phyloP scores from a whole-genome alignment of 192 early-diverging fungal species.

The Powellomyces hirtus region DNA sequence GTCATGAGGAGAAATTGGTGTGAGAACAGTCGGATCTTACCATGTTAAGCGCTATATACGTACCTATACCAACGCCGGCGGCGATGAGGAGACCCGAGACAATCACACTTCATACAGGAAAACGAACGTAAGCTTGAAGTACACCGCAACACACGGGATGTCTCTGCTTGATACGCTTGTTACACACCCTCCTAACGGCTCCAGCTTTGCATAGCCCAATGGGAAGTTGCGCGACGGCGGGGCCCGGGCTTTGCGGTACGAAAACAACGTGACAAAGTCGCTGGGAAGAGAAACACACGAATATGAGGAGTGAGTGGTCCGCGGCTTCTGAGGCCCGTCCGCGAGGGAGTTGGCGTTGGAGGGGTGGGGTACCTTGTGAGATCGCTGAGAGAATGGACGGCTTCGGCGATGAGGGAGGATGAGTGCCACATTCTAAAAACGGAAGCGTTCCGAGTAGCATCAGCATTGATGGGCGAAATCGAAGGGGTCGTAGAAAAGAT shows the following conservation, averaged over 20 bases:
- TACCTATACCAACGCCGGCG: slow-evolving; percentile 65
- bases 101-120: slow-evolving; percentile 10
- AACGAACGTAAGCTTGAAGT: neutral
- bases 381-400: slow-evolving; percentile 67
- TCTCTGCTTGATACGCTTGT: too few relatives aligned
- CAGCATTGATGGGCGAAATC: neutral
- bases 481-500: neutral
- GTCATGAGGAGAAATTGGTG: neutral
- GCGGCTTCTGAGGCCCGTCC: too few relatives aligned
- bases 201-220: slow-evolving; percentile 51
- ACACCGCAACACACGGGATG: too few relatives aligned
- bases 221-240: slow-evolving; percentile 62
- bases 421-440: slow-evolving; percentile 51
- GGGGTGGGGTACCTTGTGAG: slow-evolving; percentile 45
- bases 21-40: neutral
- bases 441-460: too few relatives aligned
- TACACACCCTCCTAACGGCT: slow-evolving; percentile 34
- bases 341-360: neutral
- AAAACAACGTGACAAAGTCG: slow-evolving; percentile 79
- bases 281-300: slow-evolving; percentile 29
- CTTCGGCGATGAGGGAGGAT: slow-evolving; percentile 77
- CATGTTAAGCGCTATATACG: slow-evolving; percentile 46
- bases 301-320: slow-evolving; percentile 18
- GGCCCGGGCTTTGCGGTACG: slow-evolving; percentile 67
- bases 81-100: slow-evolving; percentile 68